phyloP scores from a whole-genome alignment of 1,139 yeast species.

The Scheffersomyces segobiensis region DNA sequence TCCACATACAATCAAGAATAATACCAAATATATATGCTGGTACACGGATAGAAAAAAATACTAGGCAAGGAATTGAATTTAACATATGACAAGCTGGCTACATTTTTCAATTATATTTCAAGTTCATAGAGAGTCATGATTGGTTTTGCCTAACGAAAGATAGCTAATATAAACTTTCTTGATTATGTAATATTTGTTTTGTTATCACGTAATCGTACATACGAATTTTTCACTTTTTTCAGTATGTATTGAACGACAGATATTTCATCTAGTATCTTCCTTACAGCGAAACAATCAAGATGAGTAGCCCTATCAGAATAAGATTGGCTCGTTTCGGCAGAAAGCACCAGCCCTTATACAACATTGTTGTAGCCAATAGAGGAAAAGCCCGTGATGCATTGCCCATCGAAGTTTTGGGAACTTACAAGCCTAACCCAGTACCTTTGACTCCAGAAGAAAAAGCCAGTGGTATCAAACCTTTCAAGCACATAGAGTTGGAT shows the following conservation, averaged over 20 bases:
- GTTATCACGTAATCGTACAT: neutral
- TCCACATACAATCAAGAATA: neutral
- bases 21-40: neutral
- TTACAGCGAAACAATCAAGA: neutral
- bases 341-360: constrained; percentile 81
- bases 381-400: constrained; percentile 73
- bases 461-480: constrained; percentile 55
- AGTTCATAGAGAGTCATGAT: no score
- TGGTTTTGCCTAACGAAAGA: no score
- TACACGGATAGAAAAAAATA: no score
- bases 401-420: constrained; percentile 95
- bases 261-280: neutral
- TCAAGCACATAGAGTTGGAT: constrained; percentile 80
- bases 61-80: no score
- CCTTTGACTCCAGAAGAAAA: constrained; percentile 64
- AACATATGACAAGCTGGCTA: no score
- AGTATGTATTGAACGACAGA: neutral
- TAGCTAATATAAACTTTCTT: neutral
- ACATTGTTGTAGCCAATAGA: constrained; percentile 84
- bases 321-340: constrained; percentile 94
- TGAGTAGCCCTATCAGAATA: constrained; percentile 50
- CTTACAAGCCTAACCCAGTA: constrained; percentile 82
- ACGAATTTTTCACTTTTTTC: neutral
- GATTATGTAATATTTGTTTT: neutral
- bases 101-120: no score